phyloP scores from a whole-genome alignment of 2,329 filamentous ascomycete genomes.

The Colletotrichum incanum region DNA sequence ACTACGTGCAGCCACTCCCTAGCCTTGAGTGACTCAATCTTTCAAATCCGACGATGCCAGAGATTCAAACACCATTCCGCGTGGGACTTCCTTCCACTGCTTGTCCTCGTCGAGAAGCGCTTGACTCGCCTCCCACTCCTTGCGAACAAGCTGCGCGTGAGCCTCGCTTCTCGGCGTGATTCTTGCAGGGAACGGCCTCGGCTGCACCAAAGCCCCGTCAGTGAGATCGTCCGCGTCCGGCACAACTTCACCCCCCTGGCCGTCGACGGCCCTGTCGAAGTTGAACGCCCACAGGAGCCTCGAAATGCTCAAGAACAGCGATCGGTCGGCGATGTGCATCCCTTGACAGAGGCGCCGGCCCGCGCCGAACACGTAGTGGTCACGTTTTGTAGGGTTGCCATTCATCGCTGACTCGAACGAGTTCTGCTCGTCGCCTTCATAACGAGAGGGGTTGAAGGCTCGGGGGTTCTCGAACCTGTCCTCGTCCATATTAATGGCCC shows the following conservation, averaged over 20 bases:
- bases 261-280: conserved; percentile 47
- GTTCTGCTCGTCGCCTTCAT: conserved; percentile 46
- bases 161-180: conserved; percentile 33
- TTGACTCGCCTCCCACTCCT: conserved; percentile 25
- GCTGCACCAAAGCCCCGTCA: conserved; percentile 20
- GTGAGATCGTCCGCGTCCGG: conserved; percentile 51
- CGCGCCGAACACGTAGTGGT: conserved; percentile 52
- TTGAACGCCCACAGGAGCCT: conserved; percentile 70
- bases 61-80: conserved; percentile 19
- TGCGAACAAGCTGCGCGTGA: conserved; percentile 12
- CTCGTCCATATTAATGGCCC: conserved; percentile 63
- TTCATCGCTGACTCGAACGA: conserved; percentile 33
- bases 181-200: conserved; percentile 30
- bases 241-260: conserved; percentile 47
- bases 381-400: conserved; percentile 55
- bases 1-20: background rate
- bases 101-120: conserved; percentile 16
- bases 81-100: conserved; percentile 31
- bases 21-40: background rate
- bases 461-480: conserved; percentile 57
- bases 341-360: conserved; percentile 46
- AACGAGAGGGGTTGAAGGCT: conserved; percentile 60
- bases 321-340: conserved; percentile 67
- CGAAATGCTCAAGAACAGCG: conserved; percentile 62
- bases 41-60: background rate